Evolutionary conservation across 164 flowering plant genomes (phyloP).

Genomic region (Magnolia changhungtana): DNA sequence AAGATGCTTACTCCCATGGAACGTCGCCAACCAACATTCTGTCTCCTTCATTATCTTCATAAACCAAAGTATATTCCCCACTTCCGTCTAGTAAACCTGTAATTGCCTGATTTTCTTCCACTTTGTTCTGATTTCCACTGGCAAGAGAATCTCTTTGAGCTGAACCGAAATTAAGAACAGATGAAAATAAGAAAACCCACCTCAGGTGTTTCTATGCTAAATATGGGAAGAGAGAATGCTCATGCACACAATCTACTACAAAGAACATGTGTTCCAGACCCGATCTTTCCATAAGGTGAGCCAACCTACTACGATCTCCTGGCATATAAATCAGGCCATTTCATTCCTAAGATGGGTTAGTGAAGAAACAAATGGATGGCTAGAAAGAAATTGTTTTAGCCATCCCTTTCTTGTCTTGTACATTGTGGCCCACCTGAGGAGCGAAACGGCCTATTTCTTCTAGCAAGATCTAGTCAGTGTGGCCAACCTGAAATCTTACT

Average conservation of each 20-base stretch:
- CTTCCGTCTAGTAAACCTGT: constrained; percentile 75
- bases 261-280: too few species aligned
- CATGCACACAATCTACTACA: not conserved
- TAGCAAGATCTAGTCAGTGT: too few species aligned
- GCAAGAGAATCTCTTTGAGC: constrained; percentile 70
- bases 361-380: too few species aligned
- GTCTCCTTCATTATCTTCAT: constrained; percentile 23
- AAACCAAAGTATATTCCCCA: constrained; percentile 85
- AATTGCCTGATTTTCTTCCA: constrained; percentile 48
- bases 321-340: not conserved
- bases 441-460: too few species aligned
- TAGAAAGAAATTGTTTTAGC: too few species aligned
- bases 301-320: not conserved
- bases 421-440: too few species aligned
- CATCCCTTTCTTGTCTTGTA: too few species aligned
- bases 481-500: too few species aligned
- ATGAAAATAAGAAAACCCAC: not conserved
- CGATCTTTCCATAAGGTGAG: too few species aligned
- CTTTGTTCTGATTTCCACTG: constrained; percentile 43
- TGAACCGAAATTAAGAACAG: constrained; percentile 19
- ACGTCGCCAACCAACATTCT: constrained; percentile 25
- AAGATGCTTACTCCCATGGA: constrained; percentile 21
- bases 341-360: not conserved
- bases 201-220: not conserved
- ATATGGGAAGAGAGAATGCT: not conserved